Evolutionary conservation across 2,329 filamentous ascomycete species (phyloP).

Genomic region (Colletotrichum truncatum): DNA sequence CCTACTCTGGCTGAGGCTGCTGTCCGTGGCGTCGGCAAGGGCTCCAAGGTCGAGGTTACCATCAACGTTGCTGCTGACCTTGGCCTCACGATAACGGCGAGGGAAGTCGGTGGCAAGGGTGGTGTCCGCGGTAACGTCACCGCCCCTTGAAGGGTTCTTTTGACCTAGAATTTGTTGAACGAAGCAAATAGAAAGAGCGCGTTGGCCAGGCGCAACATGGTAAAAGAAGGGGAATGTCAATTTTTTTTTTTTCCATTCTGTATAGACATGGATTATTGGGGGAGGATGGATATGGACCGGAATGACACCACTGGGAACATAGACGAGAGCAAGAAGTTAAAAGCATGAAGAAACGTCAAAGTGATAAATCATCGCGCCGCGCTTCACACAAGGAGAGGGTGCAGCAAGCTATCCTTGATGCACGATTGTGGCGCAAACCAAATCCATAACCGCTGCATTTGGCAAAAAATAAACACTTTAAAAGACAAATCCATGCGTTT

Average conservation of each 20-base stretch:
- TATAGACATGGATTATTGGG: slow-evolving; percentile 13
- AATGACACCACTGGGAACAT: slow-evolving; percentile 19
- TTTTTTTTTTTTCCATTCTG: not conserved
- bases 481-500: not conserved
- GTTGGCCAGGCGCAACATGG: slow-evolving; percentile 9
- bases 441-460: not conserved
- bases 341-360: slow-evolving; percentile 21
- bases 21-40: slow-evolving; percentile 85
- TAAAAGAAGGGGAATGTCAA: not conserved
- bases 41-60: slow-evolving; percentile 91
- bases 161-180: not conserved
- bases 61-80: slow-evolving; percentile 87
- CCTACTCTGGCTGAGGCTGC: slow-evolving; percentile 85
- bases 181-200: not conserved
- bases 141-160: slow-evolving; percentile 32
- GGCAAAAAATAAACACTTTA: not conserved
- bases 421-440: not conserved
- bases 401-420: not conserved
- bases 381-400: not conserved
- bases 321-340: slow-evolving; percentile 19
- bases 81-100: slow-evolving; percentile 79
- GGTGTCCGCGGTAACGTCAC: slow-evolving; percentile 74
- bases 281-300: not conserved
- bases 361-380: slow-evolving; percentile 6
- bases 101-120: slow-evolving; percentile 88